Percentiles rank a stretch among this genome's conserved stretches.
Evolutionary conservation across 768 basidiomycete genomes (phyloP).

Genomic region (Polyporus arcularius): DNA sequence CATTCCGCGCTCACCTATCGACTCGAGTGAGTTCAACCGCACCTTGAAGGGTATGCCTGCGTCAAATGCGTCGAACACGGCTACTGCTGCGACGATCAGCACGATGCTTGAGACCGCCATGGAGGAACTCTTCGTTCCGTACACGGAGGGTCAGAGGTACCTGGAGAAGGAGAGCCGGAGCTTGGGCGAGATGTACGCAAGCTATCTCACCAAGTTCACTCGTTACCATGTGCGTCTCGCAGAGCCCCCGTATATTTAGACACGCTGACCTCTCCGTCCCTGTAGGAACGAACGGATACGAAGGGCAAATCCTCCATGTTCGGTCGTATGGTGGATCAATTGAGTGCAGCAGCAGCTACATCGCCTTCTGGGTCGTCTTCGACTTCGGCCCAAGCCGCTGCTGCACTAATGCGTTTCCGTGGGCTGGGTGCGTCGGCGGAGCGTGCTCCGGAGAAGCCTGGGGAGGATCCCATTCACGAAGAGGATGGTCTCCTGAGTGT

Average conservation of each 20-base stretch:
- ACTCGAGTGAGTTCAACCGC: constrained; percentile 60
- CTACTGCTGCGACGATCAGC: constrained; percentile 62
- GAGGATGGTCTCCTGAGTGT: constrained; percentile 82
- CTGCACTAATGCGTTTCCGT: constrained; percentile 86
- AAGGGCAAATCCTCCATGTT: constrained; percentile 76
- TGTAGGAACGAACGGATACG: constrained; percentile 60
- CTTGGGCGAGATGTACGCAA: constrained; percentile 75
- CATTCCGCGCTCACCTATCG: constrained; percentile 63
- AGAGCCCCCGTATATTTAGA: neutral
- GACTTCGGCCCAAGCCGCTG: constrained; percentile 83
- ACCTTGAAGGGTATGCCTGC: constrained; percentile 46
- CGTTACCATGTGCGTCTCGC: constrained; percentile 77
- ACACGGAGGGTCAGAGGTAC: constrained; percentile 89
- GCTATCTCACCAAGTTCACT: constrained; percentile 71
- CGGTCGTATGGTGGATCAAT: constrained; percentile 89
- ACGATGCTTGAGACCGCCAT: constrained; percentile 93
- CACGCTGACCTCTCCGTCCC: constrained; percentile 5
- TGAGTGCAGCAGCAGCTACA: constrained; percentile 74
- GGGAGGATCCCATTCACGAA: constrained; percentile 74
- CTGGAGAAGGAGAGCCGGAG: constrained; percentile 90
- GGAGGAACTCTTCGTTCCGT: constrained; percentile 95
- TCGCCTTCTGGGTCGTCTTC: constrained; percentile 59
- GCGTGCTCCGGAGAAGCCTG: constrained; percentile 29
- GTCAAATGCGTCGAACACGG: constrained; percentile 43
- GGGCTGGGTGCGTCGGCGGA: constrained; percentile 49